Base-by-base conservation (phyloP, 352 stramenopile genomes). In the Pythium rhizo-oryzae region DNA sequence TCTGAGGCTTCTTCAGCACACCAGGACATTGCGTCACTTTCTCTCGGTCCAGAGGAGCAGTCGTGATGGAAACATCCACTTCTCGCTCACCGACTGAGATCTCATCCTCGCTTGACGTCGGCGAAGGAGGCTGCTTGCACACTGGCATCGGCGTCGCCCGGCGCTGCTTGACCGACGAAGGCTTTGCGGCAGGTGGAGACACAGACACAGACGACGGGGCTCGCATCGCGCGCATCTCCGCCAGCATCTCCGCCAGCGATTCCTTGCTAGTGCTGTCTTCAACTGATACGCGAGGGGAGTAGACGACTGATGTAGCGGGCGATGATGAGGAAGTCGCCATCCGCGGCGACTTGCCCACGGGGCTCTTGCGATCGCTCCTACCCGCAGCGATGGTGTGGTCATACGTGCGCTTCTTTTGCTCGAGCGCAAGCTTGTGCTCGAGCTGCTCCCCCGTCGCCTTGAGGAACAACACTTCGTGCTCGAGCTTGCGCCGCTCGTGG, bases 401-500 rank as follows among this genome's bases (percentile, higher is more conserved):
- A 60, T 91, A 88, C 24, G 70, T 78, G 12, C 82, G 73, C 64
- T 91, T 87, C 4, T 78, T 77, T 57, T 87, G 77, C 33, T 89
- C 79, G 21, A 77, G 65, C 8, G 52, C 51, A 4, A 91, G 58
- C 41, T 78, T 78, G 39, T 72, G 70, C 53, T 88, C 80, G 53
- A 91, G 58, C n/a, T 80, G 59, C 15, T 82, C 75, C 0, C 77
- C 69, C 0, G 33, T 67, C 0, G 76, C 74, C 25, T 68, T 75
- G 8, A 90, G 55, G n/a, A 80, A 77, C 9, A 50, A 56, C 21
- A 75, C 59, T 44, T 89, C 78, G 55, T 91, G 78, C 51, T 87
- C 76, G 18, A 84, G 52, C 37, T 85, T 84, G 12, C 67, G 69
- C 25, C 81, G 87, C 49, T 89, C 83, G 49, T 78, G 63, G 23